Base-by-base conservation (phyloP, 1,284 basidiomycete genomes). In the Golubevia pallescens region DNA sequence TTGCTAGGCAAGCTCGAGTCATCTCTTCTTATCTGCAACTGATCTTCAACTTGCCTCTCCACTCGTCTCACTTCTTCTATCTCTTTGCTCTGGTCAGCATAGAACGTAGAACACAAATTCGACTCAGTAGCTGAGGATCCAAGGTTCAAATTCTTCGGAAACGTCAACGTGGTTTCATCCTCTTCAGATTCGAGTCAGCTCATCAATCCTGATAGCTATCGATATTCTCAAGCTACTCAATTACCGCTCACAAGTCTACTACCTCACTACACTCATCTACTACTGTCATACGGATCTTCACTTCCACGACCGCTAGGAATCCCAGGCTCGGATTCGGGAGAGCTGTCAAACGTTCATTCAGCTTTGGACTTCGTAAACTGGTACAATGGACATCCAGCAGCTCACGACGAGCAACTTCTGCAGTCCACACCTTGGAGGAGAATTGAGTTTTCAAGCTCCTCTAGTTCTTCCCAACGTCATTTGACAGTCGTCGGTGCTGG, bases 241-340 rank as follows among this genome's bases (percentile, higher is more conserved):
- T 75, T 94, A 0, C 88, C 92, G 0, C 86, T 94, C 10, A 71
- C 86, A 0, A 86, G 89, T 1, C 82, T 95, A 1, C 87, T 90
- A 58, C 84, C 87, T 1, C 88, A 91, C 80, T 96, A 96, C 86
- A 92, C 92, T 0, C 93, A 95, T 80, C 82, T 95, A 5, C 86
- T 95, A 19, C 90, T 95, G 71, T 90, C 93, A 0, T 91, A 93
- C 2, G 94, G 94, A 3, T 93, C 93, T 61, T 88, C 92, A 2
- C 71, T 69, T 3, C 71, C 75, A 0, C 65, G 76, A 2, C 57
- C 63, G 1, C 62, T 85, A 1, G 72, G 70, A 19, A 69, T 83
- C 2, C 77, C 73, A 1, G 79, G 74, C 1, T 74, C 69, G 1
- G 58, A 19, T 0, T 57, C 51, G 2, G 78, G 66, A 7, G 75